A percentile compares a stretch with the other conserved stretches of the same genome.
Conservation (phyloP, 805 yeast species). For the Ogataea trehalophila region DNA sequence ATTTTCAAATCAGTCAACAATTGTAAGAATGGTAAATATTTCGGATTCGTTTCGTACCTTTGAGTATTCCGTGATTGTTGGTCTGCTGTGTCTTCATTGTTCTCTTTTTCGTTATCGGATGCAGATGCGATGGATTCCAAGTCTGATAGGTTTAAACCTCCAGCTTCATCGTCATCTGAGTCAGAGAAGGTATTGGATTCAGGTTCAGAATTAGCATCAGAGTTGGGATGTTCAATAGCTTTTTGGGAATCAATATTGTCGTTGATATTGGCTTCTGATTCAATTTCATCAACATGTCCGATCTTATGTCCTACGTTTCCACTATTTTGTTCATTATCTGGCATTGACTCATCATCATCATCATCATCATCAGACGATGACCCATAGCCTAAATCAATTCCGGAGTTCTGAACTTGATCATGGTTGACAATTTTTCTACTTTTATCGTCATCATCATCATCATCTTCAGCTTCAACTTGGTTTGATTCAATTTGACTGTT, state of each 20-base stretch:
- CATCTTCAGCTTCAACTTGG: background rate
- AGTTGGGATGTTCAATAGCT: background rate
- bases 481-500: background rate
- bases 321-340: too few relatives aligned
- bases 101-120: background rate
- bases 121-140: background rate
- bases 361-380: background rate
- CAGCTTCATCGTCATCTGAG: slow-evolving; percentile 1
- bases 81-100: background rate
- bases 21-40: slow-evolving; percentile 5
- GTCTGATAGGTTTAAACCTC: background rate
- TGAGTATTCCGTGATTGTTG: background rate
- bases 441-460: background rate
- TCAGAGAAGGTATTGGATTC: background rate
- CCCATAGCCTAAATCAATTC: slow-evolving; percentile 9
- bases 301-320: background rate
- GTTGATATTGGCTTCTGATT: background rate
- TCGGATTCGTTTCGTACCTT: background rate
- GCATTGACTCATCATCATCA: too few relatives aligned
- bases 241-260: too few relatives aligned
- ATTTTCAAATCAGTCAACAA: slow-evolving; percentile 10
- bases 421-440: background rate
- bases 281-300: slow-evolving; percentile 6
- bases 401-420: background rate
- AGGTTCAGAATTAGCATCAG: background rate